A percentile compares a stretch with the other conserved stretches of the same genome.
These are phyloP conservation scores for Amylostereum areolatum DNA, from an alignment of 1,284 basidiomycete species.

Conservation along the genomic window DNA sequence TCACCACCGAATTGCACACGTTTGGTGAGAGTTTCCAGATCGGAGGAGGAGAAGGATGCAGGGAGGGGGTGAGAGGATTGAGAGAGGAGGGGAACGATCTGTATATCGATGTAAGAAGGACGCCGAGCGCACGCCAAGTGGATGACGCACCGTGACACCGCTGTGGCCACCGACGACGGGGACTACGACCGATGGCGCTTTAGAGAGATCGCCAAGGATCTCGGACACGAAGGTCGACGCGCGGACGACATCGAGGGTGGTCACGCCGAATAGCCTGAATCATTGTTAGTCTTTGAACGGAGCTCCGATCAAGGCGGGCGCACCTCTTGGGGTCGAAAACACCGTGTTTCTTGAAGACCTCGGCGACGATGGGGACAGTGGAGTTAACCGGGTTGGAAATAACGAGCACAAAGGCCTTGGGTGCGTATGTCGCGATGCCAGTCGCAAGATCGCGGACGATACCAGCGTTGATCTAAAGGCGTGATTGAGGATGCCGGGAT, in stretches of 20 bases:
- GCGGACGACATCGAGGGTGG: slow-evolving; percentile 96
- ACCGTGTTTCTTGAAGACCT: slow-evolving; percentile 90
- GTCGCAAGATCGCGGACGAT: slow-evolving; percentile 93
- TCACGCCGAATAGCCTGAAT: slow-evolving; percentile 89
- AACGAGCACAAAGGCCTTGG: slow-evolving; percentile 92
- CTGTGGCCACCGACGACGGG: slow-evolving; percentile 97
- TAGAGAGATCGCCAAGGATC: slow-evolving; percentile 56
- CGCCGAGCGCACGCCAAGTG: slow-evolving; percentile 7
- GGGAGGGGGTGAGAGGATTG: slow-evolving; percentile 78
- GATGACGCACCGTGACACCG: slow-evolving; percentile 71
- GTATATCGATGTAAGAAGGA: background rate
- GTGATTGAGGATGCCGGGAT: background rate
- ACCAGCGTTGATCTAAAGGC: slow-evolving; percentile 85
- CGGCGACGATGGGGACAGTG: slow-evolving; percentile 94
- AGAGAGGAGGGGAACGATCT: slow-evolving; percentile 95
- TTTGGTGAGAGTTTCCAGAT: slow-evolving; percentile 48
- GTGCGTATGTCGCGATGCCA: slow-evolving; percentile 78
- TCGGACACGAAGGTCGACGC: slow-evolving; percentile 93
- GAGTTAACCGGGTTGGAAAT: slow-evolving; percentile 98
- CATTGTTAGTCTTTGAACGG: slow-evolving; percentile 3
- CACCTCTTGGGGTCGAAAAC: slow-evolving; percentile 90
- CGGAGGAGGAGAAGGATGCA: slow-evolving; percentile 42
- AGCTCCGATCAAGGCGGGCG: slow-evolving; percentile 9
- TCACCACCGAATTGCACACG: slow-evolving; percentile 79
- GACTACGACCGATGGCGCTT: slow-evolving; percentile 70